These are phyloP conservation scores for Gigaspora rosea DNA, from an alignment of 192 early-diverging fungal species.

Conservation along the genomic window DNA sequence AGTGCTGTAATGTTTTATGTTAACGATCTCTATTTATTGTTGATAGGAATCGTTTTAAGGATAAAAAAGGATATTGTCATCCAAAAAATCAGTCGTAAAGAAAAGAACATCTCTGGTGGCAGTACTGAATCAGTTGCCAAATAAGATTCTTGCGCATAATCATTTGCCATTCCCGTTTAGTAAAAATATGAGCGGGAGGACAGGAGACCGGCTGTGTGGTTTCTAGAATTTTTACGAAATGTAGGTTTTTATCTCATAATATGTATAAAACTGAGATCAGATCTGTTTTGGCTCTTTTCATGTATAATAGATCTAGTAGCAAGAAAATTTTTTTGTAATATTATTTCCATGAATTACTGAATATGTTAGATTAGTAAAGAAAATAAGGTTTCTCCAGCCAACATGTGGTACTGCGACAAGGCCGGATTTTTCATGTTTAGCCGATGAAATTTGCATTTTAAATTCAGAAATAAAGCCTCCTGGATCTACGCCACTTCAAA, in stretches of 20 bases:
- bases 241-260: background rate
- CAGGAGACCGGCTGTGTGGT: background rate
- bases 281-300: conserved; percentile 17
- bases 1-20: background rate
- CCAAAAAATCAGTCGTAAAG: too few relatives aligned
- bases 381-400: too few relatives aligned
- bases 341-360: background rate
- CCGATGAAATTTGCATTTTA: conserved; percentile 23
- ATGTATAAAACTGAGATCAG: conserved; percentile 19
- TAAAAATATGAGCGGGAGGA: background rate
- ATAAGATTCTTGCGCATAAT: too few relatives aligned
- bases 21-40: background rate
- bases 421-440: conserved; percentile 27
- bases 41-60: background rate
- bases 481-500: conserved; percentile 18
- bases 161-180: too few relatives aligned
- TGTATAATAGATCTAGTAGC: conserved; percentile 19
- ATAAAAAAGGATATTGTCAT: too few relatives aligned
- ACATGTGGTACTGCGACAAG: conserved; percentile 5
- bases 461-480: conserved; percentile 22
- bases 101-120: too few relatives aligned
- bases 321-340: conserved; percentile 10
- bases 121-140: too few relatives aligned
- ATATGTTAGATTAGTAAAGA: too few relatives aligned
- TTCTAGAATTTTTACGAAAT: background rate